Evolutionary conservation across 2,329 filamentous ascomycete species (phyloP).

Genomic region (Moelleriella libera): DNA sequence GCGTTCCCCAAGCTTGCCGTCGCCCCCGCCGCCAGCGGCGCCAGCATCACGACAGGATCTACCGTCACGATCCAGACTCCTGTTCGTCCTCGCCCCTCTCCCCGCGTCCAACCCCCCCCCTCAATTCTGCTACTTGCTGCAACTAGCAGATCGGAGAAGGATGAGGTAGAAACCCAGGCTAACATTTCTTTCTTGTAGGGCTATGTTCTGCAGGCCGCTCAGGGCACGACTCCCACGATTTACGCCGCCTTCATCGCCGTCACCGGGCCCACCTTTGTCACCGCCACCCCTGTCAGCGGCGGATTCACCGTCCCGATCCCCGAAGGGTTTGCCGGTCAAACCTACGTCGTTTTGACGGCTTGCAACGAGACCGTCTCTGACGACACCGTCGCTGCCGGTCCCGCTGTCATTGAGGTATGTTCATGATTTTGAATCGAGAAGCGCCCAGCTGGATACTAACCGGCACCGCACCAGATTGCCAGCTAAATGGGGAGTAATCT

Average conservation of each 20-base stretch:
- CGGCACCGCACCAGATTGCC: background rate
- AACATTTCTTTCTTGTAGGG: background rate
- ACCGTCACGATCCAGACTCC: constrained; percentile 13
- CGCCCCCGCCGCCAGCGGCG: constrained; percentile 8
- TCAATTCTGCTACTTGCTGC: background rate
- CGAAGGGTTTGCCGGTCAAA: constrained; percentile 14
- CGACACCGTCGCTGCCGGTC: constrained; percentile 19
- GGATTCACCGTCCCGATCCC: constrained; percentile 7
- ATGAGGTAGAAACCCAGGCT: background rate
- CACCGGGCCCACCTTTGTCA: constrained; percentile 4
- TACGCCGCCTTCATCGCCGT: constrained; percentile 5
- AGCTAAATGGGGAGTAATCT: background rate
- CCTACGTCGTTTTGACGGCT: constrained; percentile 19
- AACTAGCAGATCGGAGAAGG: no score
- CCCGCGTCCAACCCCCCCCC: background rate
- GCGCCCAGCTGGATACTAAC: background rate
- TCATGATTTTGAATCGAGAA: background rate
- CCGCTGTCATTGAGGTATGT: constrained; percentile 16
- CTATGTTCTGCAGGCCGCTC: constrained; percentile 1
- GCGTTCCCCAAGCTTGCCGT: constrained; percentile 37
- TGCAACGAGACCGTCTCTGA: constrained; percentile 16
- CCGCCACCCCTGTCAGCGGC: constrained; percentile 1
- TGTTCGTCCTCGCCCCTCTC: constrained; percentile 2
- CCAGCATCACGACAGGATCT: constrained; percentile 8
- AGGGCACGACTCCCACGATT: background rate